phyloP scores from a whole-genome alignment of 352 stramenopile species.

The Globisporangium recalcitrans region DNA sequence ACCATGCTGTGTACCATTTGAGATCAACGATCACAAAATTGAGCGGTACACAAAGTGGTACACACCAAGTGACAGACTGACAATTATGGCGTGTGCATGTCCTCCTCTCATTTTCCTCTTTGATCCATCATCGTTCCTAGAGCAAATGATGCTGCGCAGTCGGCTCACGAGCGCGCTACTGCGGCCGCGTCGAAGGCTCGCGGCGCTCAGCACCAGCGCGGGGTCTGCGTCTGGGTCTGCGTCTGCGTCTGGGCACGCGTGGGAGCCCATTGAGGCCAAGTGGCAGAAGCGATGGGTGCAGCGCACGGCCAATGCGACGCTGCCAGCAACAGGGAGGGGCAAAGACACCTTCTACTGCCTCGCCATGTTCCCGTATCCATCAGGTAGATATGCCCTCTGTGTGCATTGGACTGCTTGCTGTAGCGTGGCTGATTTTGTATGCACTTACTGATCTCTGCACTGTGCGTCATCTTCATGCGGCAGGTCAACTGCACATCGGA shows the following conservation, averaged over 20 bases:
- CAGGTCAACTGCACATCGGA: conserved; percentile 95
- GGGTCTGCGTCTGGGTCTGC: too few species aligned
- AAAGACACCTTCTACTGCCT: conserved; percentile 87
- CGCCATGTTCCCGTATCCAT: conserved; percentile 99
- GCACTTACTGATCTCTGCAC: background rate
- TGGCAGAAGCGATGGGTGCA: conserved; percentile 65
- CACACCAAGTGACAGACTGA: too few species aligned
- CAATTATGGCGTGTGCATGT: too few species aligned
- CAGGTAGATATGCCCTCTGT: conserved; percentile 36
- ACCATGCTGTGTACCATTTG: too few species aligned
- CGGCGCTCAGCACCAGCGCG: conserved; percentile 11
- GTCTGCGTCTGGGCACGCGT: conserved; percentile 23
- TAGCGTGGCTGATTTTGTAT: background rate
- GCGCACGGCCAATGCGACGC: conserved; percentile 1
- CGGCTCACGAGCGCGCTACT: conserved; percentile 14
- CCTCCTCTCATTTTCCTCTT: conserved; percentile 6
- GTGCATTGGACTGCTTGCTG: background rate
- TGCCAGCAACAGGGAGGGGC: conserved; percentile 9
- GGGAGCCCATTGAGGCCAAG: conserved; percentile 57
- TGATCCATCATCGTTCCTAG: background rate
- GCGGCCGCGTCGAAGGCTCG: conserved; percentile 19
- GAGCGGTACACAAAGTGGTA: too few species aligned
- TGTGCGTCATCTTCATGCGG: background rate
- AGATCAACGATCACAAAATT: too few species aligned
- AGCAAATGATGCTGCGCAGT: conserved; percentile 12